Base-by-base conservation (phyloP, 306 rosid genomes). In the Citrullus amarus region DNA sequence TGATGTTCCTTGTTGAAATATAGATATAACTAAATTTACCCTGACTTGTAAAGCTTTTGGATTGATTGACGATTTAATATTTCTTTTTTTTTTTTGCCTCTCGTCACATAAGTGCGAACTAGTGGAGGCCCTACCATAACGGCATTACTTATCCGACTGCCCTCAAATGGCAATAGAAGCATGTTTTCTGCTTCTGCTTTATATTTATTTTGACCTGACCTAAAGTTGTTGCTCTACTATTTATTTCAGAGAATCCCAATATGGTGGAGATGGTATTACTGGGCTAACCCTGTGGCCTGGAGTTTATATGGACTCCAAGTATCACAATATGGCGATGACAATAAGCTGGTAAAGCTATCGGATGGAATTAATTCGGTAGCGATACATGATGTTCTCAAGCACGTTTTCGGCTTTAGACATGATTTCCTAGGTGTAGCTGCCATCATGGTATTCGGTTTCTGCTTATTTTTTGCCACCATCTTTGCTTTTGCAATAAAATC, bases 211-310 rank as follows among this genome's bases (percentile, higher is more conserved):
- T 51, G 62, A 53, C 48, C 16, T 50, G 14, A 74, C n/a, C 28
- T 17, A 17, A 53, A 32, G 62, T 34, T 30, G 34, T 16, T 38
- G 15, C 63, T 79, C 25, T 72, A 66, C 18, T 76, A 67, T 16
- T 77, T 50, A 56, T 53, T 79, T 68, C 97, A 96, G 99, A 88
- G 97, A 86, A 92, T 96, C 54, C 99, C 99, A n/a, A 76, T 96
- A 63, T 96, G 99, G 99, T 96, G 99, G 99, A 91, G 98, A 89
- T 96, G 99, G 99, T 96, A 96, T 84, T 96, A 91, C 81, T 96
- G 99, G 99, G 99, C 97, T 55, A 91, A 96, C 81, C 99, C 98
- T 36, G 84, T 96, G 39, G 96, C 99, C 73, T 96, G 99, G 99
- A 88, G 89, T 84, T 84, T 96, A 43, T 92, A 96, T 81, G 99